A percentile compares a stretch with the other conserved stretches of the same genome.
Evolutionary conservation across 352 stramenopile genomes (phyloP).

Genomic region (Globisporangium orthogonon): DNA sequence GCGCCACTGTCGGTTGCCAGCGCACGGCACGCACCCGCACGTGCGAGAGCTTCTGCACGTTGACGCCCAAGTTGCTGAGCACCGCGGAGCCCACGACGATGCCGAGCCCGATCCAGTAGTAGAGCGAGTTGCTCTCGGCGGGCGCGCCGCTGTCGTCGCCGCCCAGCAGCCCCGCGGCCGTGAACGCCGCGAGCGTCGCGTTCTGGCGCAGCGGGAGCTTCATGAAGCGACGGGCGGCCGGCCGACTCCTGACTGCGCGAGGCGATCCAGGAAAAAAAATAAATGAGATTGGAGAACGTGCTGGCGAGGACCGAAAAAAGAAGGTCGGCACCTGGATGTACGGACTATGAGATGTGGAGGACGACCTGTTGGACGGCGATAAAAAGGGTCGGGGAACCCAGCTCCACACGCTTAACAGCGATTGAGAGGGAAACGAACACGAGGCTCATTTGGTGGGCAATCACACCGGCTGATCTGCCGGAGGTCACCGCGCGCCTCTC

Average conservation of each 20-base stretch:
- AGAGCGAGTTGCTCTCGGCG: conserved; percentile 43
- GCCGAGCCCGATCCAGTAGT: conserved; percentile 78
- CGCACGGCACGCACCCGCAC: conserved; percentile 41
- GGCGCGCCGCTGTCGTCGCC: background rate
- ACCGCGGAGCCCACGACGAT: conserved; percentile 80
- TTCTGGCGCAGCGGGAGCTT: conserved; percentile 11
- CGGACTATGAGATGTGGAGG: no score
- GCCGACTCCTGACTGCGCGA: no score
- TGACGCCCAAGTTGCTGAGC: conserved; percentile 80
- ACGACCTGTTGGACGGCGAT: no score
- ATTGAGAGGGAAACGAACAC: no score
- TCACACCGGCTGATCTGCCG: no score
- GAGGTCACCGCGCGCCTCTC: background rate
- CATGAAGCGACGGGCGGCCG: background rate
- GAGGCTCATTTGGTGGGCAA: no score
- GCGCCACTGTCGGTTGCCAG: no score
- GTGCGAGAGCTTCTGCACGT: conserved; percentile 85
- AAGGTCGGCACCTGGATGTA: no score
- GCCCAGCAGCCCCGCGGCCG: conserved; percentile 6
- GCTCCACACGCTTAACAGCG: no score
- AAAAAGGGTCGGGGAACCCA: no score
- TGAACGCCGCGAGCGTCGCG: conserved; percentile 10
- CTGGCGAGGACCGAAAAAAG: no score
- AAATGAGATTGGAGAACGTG: no score
- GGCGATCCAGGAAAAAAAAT: background rate